Percentiles rank a stretch among this genome's conserved stretches.
Evolutionary conservation across 2,329 filamentous ascomycete genomes (phyloP).

Genomic region (Pestalotiopsis sp.): DNA sequence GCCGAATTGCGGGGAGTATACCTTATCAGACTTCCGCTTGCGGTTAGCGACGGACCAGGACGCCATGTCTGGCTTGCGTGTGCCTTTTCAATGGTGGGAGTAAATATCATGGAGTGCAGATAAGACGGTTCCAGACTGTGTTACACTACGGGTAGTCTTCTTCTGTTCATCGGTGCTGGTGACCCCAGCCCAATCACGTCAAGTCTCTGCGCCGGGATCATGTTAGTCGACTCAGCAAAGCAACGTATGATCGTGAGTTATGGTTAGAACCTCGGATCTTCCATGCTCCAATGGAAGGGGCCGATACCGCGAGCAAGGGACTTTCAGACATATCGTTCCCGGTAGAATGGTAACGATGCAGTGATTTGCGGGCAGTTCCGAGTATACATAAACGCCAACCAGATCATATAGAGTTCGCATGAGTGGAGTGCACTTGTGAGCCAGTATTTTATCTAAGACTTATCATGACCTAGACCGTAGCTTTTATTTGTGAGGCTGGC

Average conservation of each 20-base stretch:
- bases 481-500: too few relatives aligned
- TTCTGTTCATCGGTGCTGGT: too few relatives aligned
- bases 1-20: slow-evolving; percentile 3
- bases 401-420: background rate
- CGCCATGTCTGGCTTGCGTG: background rate
- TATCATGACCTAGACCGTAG: too few relatives aligned
- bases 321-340: background rate
- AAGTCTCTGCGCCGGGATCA: background rate
- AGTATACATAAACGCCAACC: background rate
- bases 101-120: background rate
- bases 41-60: background rate
- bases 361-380: background rate
- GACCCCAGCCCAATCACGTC: background rate
- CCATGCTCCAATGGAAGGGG: background rate
- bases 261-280: background rate
- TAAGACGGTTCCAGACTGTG: background rate
- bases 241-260: background rate
- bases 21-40: slow-evolving; percentile 5
- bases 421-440: too few relatives aligned
- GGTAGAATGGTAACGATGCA: background rate
- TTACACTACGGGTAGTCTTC: background rate
- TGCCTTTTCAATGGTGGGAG: background rate
- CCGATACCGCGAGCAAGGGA: background rate
- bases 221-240: background rate
- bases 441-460: too few relatives aligned